Percentiles rank a stretch among this genome's conserved stretches.
Evolutionary conservation across 2,329 filamentous ascomycete genomes (phyloP).

Genomic region (Ascochyta viciae-villosae): DNA sequence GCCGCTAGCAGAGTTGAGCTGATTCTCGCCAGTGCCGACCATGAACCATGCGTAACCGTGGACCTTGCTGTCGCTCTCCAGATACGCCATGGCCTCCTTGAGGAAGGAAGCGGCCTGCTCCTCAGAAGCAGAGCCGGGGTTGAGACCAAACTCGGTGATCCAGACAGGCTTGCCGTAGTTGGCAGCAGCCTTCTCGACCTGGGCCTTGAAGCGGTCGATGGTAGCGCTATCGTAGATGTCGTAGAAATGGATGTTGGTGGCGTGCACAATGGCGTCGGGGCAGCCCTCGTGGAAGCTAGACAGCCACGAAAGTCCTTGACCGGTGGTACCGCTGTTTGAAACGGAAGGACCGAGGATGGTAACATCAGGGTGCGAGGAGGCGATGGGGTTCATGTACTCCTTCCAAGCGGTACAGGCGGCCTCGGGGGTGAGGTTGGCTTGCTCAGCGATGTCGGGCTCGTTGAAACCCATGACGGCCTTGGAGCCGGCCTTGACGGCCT

Average conservation of each 20-base stretch:
- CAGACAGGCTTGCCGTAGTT: constrained; percentile 44
- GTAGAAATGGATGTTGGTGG: constrained; percentile 51
- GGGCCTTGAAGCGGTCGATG: constrained; percentile 46
- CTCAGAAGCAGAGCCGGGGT: constrained; percentile 35
- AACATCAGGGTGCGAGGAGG: constrained; percentile 34
- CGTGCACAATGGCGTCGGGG: constrained; percentile 45
- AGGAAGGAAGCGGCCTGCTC: constrained; percentile 45
- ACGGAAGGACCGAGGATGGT: constrained; percentile 46
- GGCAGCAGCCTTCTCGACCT: constrained; percentile 48
- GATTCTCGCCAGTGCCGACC: constrained; percentile 41
- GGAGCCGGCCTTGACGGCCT: constrained; percentile 41
- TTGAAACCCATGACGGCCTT: constrained; percentile 50
- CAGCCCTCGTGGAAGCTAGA: constrained; percentile 41
- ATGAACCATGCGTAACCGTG: constrained; percentile 50
- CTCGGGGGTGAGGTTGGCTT: constrained; percentile 44
- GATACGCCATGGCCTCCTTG: constrained; percentile 42
- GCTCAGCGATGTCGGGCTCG: constrained; percentile 44
- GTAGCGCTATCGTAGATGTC: constrained; percentile 38
- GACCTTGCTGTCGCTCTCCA: constrained; percentile 38
- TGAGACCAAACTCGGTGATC: constrained; percentile 50
- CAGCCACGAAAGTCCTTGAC: constrained; percentile 44
- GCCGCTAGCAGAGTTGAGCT: constrained; percentile 35
- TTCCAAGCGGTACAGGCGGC: constrained; percentile 43
- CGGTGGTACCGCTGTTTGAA: constrained; percentile 30
- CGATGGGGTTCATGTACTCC: constrained; percentile 44